Evolutionary conservation across 331 rosid genomes (phyloP), one percentile per base, ranked within the genome.

Genomic region (Acacia pycnantha): DNA sequence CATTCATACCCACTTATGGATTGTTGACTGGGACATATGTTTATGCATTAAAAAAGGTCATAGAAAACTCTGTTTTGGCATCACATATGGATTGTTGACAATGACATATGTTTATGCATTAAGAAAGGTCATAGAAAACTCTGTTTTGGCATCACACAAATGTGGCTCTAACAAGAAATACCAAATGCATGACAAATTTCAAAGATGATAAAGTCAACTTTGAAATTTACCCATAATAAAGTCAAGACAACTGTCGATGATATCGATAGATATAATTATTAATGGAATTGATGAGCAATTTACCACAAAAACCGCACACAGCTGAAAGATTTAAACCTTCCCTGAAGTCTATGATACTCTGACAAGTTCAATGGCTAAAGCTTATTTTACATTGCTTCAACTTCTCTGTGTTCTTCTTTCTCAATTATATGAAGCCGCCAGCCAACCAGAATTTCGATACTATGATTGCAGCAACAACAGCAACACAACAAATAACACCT

Each of bases 401-500:
- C n/a, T 76, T 40, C 44, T 61, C 1, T 70, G 54, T 70, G 58
- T 59, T 5, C 13, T 82, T 56, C 3, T 75, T 11, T 0, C 73
- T 11, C 51, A 77, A n/a, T 13, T 26, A 68, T 22, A n/a, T 56
- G 70, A 35, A 70, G 69, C 82, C 44, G 43, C 10, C 14, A 84
- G 90, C 50, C 84, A 79, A 65, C 79, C 21, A 46, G 31, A 0
- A 5, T 27, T 58, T 44, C 13, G 4, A 4, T 0, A 14, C 9
- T 0, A 59, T 9, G 11, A 29, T 21, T 90, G 90, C 13, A 79
- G 51, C n/a, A 3, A 26, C 16, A 89, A 85, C 0, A 87, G 79
- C 74, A 86, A 79, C 84, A 64, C 87, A 73, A 0, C 54, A 27
- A 77, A 86, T 15, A 90, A 88, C 61, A 64, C 75, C 48, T 90